phyloP scores from a whole-genome alignment of 768 basidiomycete species.

The Solioccasus polychromus region DNA sequence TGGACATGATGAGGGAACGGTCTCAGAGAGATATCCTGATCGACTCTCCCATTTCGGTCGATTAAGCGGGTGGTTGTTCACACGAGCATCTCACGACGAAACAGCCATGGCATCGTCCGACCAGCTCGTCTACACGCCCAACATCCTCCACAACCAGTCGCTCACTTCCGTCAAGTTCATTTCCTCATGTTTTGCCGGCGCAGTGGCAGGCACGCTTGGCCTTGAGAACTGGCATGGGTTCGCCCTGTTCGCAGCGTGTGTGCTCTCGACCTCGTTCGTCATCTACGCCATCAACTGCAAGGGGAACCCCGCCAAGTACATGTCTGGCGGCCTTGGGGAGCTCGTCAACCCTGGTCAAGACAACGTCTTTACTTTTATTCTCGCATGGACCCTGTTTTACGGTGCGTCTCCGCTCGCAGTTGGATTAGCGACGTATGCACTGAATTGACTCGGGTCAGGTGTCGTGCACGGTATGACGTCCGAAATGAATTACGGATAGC shows the following conservation, averaged over 20 bases:
- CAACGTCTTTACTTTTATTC: conserved; percentile 85
- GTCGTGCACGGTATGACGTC: conserved; percentile 45
- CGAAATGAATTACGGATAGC: neutral
- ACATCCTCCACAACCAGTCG: conserved; percentile 61
- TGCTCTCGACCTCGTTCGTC: conserved; percentile 61
- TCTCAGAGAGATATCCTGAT: too few relatives aligned
- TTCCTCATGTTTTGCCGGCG: conserved; percentile 81
- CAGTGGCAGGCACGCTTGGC: conserved; percentile 85
- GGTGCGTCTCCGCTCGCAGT: conserved; percentile 53
- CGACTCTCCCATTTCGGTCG: neutral
- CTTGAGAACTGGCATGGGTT: conserved; percentile 85
- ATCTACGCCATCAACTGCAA: conserved; percentile 72
- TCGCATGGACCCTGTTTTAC: conserved; percentile 93
- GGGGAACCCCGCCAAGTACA: conserved; percentile 58
- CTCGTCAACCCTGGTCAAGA: conserved; percentile 86
- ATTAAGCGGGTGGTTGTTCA: too few relatives aligned
- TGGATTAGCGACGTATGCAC: neutral
- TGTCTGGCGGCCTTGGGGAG: conserved; percentile 61
- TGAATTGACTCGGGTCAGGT: conserved; percentile 28
- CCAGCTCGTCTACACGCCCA: conserved; percentile 64
- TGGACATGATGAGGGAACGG: too few relatives aligned
- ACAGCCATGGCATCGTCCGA: conserved; percentile 52
- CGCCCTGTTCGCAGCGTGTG: conserved; percentile 67
- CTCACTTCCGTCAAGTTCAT: conserved; percentile 74
- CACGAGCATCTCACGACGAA: too few relatives aligned